Percentiles rank a stretch among this genome's conserved stretches.
Conservation (phyloP, 2,329 filamentous ascomycete genomes). For the Colletotrichum echinochloae region DNA sequence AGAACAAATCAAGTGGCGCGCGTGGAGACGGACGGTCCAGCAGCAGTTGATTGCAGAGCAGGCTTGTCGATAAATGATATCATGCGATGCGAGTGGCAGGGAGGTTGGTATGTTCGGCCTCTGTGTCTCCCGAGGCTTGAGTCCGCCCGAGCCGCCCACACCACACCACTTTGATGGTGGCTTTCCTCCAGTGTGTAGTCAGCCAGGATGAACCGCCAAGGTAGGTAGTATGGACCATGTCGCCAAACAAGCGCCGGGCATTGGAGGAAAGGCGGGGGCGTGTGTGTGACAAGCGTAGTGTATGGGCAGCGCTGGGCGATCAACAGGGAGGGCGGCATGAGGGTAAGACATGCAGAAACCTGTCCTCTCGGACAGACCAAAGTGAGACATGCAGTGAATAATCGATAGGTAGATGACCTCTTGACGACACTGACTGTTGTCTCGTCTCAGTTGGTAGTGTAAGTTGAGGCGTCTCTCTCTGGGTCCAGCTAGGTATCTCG, state of each 20-base stretch:
- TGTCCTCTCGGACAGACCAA: constrained; percentile 51
- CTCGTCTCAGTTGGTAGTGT: constrained; percentile 11
- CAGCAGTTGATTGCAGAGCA: neutral
- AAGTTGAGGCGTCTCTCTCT: neutral
- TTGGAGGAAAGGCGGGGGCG: constrained; percentile 34
- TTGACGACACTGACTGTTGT: constrained; percentile 35
- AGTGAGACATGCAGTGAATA: constrained; percentile 53
- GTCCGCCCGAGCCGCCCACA: constrained; percentile 8
- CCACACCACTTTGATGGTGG: neutral
- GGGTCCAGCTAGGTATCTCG: constrained; percentile 1
- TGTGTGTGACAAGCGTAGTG: constrained; percentile 42
- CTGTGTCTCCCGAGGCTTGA: constrained; percentile 7
- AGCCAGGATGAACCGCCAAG: constrained; percentile 22
- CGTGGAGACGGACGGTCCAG: neutral
- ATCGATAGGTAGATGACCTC: constrained; percentile 44
- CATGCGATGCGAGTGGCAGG: constrained; percentile 1
- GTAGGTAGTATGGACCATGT: neutral
- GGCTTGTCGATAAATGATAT: constrained; percentile 16
- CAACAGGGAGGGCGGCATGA: constrained; percentile 38
- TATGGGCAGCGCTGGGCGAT: constrained; percentile 40
- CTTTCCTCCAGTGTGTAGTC: neutral
- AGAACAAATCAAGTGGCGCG: constrained; percentile 25
- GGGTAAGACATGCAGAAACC: constrained; percentile 50
- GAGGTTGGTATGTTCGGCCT: neutral
- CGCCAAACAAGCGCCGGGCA: constrained; percentile 41